Evolutionary conservation across 2,329 filamentous ascomycete species (phyloP).

Genomic region (Pyricularia pennisetigena): DNA sequence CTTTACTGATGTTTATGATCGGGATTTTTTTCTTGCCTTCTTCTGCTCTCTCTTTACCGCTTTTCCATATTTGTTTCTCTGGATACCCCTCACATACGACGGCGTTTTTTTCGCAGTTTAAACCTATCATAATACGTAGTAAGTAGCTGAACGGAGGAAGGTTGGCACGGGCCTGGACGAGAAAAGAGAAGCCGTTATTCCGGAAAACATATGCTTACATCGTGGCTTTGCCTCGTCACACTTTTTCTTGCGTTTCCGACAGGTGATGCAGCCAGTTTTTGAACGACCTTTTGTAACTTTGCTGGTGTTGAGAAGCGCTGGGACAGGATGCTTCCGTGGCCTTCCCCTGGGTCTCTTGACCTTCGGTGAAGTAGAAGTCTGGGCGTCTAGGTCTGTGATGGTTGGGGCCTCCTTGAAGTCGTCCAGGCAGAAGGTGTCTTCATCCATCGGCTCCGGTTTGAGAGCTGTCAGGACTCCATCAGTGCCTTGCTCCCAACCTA

Average conservation of each 20-base stretch:
- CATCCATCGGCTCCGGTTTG: slow-evolving; percentile 48
- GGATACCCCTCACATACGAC: slow-evolving; percentile 87
- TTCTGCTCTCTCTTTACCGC: slow-evolving; percentile 66
- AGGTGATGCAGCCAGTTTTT: slow-evolving; percentile 60
- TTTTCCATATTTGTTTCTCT: slow-evolving; percentile 78
- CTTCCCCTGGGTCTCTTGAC: slow-evolving; percentile 64
- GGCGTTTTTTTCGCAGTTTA: slow-evolving; percentile 90
- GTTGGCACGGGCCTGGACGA: not conserved
- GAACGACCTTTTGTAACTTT: slow-evolving; percentile 71
- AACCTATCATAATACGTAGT: slow-evolving; percentile 35
- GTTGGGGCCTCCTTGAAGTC: slow-evolving; percentile 36
- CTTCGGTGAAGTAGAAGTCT: slow-evolving; percentile 24
- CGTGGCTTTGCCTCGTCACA: slow-evolving; percentile 59
- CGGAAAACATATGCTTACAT: slow-evolving; percentile 33
- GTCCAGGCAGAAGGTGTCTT: slow-evolving; percentile 42
- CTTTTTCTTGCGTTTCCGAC: slow-evolving; percentile 61
- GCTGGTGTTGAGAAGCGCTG: slow-evolving; percentile 40
- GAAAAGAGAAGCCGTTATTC: not conserved
- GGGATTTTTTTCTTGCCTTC: slow-evolving; percentile 43
- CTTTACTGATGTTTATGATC: not conserved
- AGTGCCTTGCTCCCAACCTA: slow-evolving; percentile 35
- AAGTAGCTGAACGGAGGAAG: too few species aligned
- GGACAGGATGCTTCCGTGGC: slow-evolving; percentile 70
- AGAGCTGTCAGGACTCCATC: slow-evolving; percentile 37
- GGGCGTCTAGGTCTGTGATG: slow-evolving; percentile 16